Base-by-base conservation (phyloP, 495 filamentous ascomycete genomes). In the Penicillium lividum region DNA sequence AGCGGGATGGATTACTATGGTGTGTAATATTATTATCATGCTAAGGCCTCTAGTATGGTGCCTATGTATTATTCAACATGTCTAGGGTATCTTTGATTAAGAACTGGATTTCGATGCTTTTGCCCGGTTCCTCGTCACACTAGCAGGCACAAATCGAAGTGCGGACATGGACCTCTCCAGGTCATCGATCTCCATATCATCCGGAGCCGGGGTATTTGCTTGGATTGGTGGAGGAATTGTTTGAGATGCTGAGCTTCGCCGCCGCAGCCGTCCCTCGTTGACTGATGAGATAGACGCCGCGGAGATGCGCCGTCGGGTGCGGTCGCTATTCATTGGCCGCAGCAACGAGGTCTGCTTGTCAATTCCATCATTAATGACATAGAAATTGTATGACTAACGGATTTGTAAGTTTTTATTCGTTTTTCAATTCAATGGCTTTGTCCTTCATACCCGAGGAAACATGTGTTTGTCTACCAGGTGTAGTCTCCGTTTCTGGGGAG, bases 381-480 rank as follows among this genome's bases (percentile, higher is more conserved):
- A 85, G 69, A 97, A 98, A 68, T 97, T 93, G 68, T 93, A 98
- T 57, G 90, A 89, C 80, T 85, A 50, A 11, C n/a, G 25, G 33
- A 6, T 22, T 47, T 7, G 11, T 27, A 25, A 66, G 30, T 36
- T 11, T 31, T 11, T 47, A 1, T 33, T 16, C 4, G 6, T 16
- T 16, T 15, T 40, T 40, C 38, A 29, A 42, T 3, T 38, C 25
- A 43, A 28, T 31, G 6, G 22, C 27, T 16, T 15, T 15, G 9
- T 7, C 33, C 15, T 18, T 16, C 52, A 64, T 73, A 84, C 83
- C 74, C 84, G 87, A 5, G 93, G 94, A 71, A 94, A 98, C 78
- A 89, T 84, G 65, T 98, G 94, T 73, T 97, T 97, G 71, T 96
- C 93, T 57, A 93, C 90, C 27, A 96, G 74, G 73, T 98, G 94